Percentiles rank a stretch among this genome's conserved stretches.
These are phyloP conservation scores for Pseudogymnoascus sp. DNA, from an alignment of 2,329 filamentous ascomycete genomes.

Conservation along the genomic window DNA sequence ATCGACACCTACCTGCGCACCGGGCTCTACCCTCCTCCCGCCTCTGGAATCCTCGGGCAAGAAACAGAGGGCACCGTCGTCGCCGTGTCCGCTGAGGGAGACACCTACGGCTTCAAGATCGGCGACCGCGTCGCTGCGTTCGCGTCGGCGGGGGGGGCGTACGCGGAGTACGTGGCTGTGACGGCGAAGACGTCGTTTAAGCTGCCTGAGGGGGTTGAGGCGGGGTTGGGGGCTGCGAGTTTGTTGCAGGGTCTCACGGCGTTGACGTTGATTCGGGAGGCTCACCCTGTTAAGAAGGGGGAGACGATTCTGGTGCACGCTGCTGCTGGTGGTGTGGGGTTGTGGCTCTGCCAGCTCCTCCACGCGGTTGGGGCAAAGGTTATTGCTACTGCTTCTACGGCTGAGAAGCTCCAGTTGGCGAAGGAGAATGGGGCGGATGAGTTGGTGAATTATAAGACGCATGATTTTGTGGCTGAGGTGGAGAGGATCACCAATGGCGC, in stretches of 20 bases:
- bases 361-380: conserved; percentile 64
- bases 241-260: conserved; percentile 81
- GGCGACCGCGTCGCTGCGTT: conserved; percentile 71
- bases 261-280: conserved; percentile 69
- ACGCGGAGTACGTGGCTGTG: conserved; percentile 51
- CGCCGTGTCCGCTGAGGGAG: conserved; percentile 46
- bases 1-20: conserved; percentile 89
- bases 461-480: conserved; percentile 52
- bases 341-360: conserved; percentile 69
- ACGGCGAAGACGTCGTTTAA: conserved; percentile 49
- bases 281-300: conserved; percentile 60
- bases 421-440: conserved; percentile 63
- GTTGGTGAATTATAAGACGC: conserved; percentile 62
- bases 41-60: conserved; percentile 71
- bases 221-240: conserved; percentile 58
- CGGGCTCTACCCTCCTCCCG: conserved; percentile 66
- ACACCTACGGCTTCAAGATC: conserved; percentile 47
- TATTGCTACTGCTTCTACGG: conserved; percentile 71
- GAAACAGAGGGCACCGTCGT: conserved; percentile 71
- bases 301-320: conserved; percentile 83
- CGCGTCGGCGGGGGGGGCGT: conserved; percentile 35
- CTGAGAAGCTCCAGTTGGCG: conserved; percentile 66
- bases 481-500: conserved; percentile 63
- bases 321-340: conserved; percentile 74
- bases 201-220: conserved; percentile 55